Base-by-base conservation (phyloP, 2,329 filamentous ascomycete genomes). In the Xylaria sp. region DNA sequence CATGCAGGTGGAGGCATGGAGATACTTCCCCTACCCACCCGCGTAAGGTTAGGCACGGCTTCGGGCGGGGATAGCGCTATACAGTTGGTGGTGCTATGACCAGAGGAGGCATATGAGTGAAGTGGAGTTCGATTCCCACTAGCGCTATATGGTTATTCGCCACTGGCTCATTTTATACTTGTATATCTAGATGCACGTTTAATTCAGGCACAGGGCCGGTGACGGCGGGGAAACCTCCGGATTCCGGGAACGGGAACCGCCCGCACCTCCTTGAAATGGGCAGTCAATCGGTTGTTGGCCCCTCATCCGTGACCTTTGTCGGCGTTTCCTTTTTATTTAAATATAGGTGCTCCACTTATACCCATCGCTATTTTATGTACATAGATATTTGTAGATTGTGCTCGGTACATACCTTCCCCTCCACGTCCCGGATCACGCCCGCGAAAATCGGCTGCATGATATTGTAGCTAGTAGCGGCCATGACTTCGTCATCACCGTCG, bases 201-300 rank as follows among this genome's bases (percentile, higher is more conserved):
- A 44, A n/a, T 9, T 31, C 15, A 4, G 4, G 12, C 4, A 59
- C n/a, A 54, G 6, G 23, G 57, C 62, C 51, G 50, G 54, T 23
- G 56, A 51, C 34, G 54, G 46, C 51, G 25, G 51, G 51, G 64
- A 7, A 54, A 37, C 8, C 28, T 31, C 52, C 65, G 59, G 65
- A 15, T 5, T 37, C 54, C 52, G 52, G 51, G 56, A 66, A 48
- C 63, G 51, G 62, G 62, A 25, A 44, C 28, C 3, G 25, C n/a
- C 28, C 3, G 28, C 51, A n/a, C 18, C 13, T 54, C 28, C 4
- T 6, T 50, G 3, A 9, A 3, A 9, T 23, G 23, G 9, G 34
- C 52, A 7, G 20, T 37, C 52, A 12, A 37, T 13, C 31, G 3
- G 9, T 39, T 18, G 3, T 39, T 9, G 13, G n/a, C n/a, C 31